Conservation (phyloP, 352 stramenopile genomes). For the Globisporangium ultimum region DNA sequence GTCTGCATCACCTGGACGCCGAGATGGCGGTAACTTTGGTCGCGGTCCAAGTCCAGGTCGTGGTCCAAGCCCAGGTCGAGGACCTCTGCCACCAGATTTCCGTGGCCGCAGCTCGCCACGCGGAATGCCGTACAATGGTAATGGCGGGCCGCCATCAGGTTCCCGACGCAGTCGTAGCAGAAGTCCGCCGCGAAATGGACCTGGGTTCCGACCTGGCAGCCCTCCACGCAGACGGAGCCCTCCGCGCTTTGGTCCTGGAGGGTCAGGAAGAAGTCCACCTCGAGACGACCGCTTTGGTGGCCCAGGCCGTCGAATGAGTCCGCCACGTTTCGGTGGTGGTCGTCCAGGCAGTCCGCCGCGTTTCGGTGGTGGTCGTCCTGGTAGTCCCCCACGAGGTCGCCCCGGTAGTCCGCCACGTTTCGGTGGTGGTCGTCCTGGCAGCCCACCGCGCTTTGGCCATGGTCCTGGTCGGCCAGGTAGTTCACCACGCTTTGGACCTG, state of each 20-base stretch:
- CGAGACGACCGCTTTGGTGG: neutral
- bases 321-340: neutral
- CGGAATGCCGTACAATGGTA: slow-evolving; percentile 7
- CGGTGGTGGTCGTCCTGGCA: neutral
- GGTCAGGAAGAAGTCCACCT: slow-evolving; percentile 9
- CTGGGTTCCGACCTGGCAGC: slow-evolving; percentile 8
- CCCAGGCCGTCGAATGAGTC: neutral
- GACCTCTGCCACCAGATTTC: slow-evolving; percentile 21
- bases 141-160: slow-evolving; percentile 13
- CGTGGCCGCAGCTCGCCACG: slow-evolving; percentile 23
- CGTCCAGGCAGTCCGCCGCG: neutral
- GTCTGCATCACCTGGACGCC: neutral
- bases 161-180: slow-evolving; percentile 15
- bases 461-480: neutral
- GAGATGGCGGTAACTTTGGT: slow-evolving; percentile 2
- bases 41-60: neutral
- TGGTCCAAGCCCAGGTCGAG: slow-evolving; percentile 20
- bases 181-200: slow-evolving; percentile 10
- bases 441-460: neutral
- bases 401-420: neutral
- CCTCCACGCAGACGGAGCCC: slow-evolving; percentile 4
- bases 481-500: neutral
- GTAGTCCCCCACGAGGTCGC: neutral
- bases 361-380: neutral
- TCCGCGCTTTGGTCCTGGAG: slow-evolving; percentile 6